Base-by-base conservation (phyloP, 1,284 basidiomycete species). In the Cryptococcus jaspeensis region DNA sequence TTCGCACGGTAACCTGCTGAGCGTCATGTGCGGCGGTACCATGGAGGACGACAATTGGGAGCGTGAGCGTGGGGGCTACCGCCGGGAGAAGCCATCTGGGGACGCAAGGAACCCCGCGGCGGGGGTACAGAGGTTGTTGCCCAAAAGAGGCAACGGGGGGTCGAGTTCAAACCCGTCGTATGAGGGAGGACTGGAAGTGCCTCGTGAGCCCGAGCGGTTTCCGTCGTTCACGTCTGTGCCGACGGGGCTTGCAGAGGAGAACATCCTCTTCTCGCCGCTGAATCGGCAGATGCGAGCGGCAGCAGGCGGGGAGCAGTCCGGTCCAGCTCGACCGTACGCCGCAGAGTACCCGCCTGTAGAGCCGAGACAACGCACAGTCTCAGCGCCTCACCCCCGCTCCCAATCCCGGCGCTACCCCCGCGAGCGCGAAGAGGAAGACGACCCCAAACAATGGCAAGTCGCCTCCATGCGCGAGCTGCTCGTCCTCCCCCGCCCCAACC, bases 211-310 rank as follows among this genome's bases (percentile, higher is more conserved):
- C 41, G 50, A 54, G n/a, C 38, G 60, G 12, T 52, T 73, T 1
- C 64, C 66, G 1, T 62, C 67, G 3, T 67, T 65, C 2, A 61
- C 65, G 3, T 73, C 72, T 4, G 72, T 75, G 11, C 62, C 65
- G 8, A 72, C 73, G 9, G 73, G 73, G 15, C 61, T 73, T 9
- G 40, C 54, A 1, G 69, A 64, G 13, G 70, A 66, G 1, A 72
- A 65, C 46, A 63, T 75, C 56, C 64, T 73, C 25, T 73, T 75
- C 59, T 74, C 73, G 1, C 73, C 73, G 5, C 42, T 73, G 15
- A 55, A 63, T 13, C 61, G 72, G 2, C 64, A 67, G 41, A 53
- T 71, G 13, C 52, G 69, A n/a, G 52, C 51, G 12, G 15, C 43
- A 39, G 35, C 37, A 6, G 20, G 25, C 18, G 15, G 4, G 40